Evolutionary conservation across 371 early-diverging fungal genomes (phyloP).

Genomic region (Blyttiomyces sp.): DNA sequence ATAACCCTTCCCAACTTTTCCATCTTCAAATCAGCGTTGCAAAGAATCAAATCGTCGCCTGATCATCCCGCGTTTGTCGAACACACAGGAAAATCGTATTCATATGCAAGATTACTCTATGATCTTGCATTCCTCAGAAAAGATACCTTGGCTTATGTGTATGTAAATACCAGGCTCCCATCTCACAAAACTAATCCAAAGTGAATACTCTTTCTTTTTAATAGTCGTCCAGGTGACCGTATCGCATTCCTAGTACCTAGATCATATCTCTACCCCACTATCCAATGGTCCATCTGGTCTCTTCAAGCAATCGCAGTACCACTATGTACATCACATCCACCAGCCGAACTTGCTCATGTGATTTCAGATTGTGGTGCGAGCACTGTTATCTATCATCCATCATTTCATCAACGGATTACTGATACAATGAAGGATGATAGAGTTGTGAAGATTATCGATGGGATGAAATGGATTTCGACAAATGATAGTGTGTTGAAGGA

Average conservation of each 20-base stretch:
- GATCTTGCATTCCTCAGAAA: not conserved
- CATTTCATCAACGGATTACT: constrained; percentile 37
- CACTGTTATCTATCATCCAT: constrained; percentile 40
- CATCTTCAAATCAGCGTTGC: too few relatives aligned
- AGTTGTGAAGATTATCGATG: constrained; percentile 11
- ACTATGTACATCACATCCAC: constrained; percentile 63
- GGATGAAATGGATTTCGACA: not conserved
- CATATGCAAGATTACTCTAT: not conserved
- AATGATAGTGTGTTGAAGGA: constrained; percentile 3
- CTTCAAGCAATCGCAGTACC: constrained; percentile 77
- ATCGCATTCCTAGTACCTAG: constrained; percentile 73
- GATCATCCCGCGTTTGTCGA: not conserved
- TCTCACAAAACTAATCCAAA: not conserved
- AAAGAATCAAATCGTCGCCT: not conserved
- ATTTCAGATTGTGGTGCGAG: constrained; percentile 56
- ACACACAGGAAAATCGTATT: not conserved
- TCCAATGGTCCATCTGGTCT: constrained; percentile 77
- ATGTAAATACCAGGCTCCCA: not conserved
- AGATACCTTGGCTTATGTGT: not conserved
- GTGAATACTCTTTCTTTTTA: not conserved
- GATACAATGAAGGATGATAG: constrained; percentile 12
- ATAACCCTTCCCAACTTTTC: not conserved
- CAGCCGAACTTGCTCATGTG: constrained; percentile 62
- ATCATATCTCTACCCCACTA: constrained; percentile 66
- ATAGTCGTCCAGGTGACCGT: constrained; percentile 24